A percentile compares a stretch with the other conserved stretches of the same genome.
Evolutionary conservation across 352 stramenopile species (phyloP).

Genomic region (Plasmopara muralis): DNA sequence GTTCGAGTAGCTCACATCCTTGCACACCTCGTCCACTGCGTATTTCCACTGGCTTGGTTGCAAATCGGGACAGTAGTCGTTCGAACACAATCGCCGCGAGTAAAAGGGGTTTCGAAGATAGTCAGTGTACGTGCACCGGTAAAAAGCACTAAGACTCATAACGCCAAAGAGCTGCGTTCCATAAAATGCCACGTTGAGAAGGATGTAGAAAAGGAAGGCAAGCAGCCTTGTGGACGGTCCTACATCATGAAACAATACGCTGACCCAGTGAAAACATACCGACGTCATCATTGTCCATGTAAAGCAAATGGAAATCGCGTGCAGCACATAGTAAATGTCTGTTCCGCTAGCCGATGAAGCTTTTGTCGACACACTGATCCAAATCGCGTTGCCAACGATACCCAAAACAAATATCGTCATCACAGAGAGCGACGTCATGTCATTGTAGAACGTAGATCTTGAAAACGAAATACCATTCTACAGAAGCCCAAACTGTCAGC

Average conservation of each 20-base stretch:
- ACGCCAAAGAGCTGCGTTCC: slow-evolving; percentile 56
- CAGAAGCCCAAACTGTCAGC: not conserved
- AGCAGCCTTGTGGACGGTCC: slow-evolving; percentile 44
- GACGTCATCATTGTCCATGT: slow-evolving; percentile 85
- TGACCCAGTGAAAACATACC: slow-evolving; percentile 81
- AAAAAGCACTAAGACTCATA: slow-evolving; percentile 67
- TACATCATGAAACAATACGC: slow-evolving; percentile 61
- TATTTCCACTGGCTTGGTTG: slow-evolving; percentile 80
- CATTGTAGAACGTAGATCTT: slow-evolving; percentile 71
- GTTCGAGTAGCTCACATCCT: slow-evolving; percentile 52
- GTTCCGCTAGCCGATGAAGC: slow-evolving; percentile 34
- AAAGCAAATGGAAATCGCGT: slow-evolving; percentile 59
- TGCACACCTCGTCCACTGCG: slow-evolving; percentile 53
- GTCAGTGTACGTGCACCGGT: slow-evolving; percentile 84
- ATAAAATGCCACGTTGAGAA: slow-evolving; percentile 65
- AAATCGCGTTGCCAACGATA: slow-evolving; percentile 76
- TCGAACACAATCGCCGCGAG: slow-evolving; percentile 51
- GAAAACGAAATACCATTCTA: slow-evolving; percentile 82
- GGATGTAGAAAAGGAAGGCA: slow-evolving; percentile 52
- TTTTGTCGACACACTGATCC: slow-evolving; percentile 67
- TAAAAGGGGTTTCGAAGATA: slow-evolving; percentile 84
- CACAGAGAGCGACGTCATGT: slow-evolving; percentile 76
- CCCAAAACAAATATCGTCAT: slow-evolving; percentile 64
- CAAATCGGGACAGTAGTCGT: slow-evolving; percentile 73
- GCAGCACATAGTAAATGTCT: slow-evolving; percentile 71